Percentiles rank a stretch among this genome's conserved stretches.
Evolutionary conservation across 2,329 filamentous ascomycete genomes (phyloP).

Genomic region (Neopestalotiopsis rosae): DNA sequence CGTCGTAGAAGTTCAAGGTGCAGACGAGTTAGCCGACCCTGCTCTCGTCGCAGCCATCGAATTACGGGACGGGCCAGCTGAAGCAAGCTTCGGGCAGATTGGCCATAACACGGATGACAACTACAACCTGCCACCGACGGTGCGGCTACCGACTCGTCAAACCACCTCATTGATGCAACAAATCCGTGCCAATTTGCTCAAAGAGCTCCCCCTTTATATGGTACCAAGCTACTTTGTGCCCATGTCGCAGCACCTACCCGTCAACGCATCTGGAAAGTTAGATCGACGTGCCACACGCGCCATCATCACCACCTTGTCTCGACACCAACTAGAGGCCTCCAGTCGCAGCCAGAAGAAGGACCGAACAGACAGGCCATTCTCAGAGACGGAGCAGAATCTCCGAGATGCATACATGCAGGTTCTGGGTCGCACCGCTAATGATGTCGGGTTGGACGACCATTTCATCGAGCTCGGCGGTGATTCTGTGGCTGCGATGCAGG

Average conservation of each 20-base stretch:
- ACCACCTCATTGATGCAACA: background rate
- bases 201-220: slow-evolving; percentile 5
- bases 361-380: background rate
- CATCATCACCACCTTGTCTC: background rate
- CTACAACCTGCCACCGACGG: no score
- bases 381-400: slow-evolving; percentile 5
- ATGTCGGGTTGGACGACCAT: slow-evolving; percentile 7
- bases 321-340: background rate
- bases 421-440: background rate
- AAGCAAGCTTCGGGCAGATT: no score
- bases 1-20: slow-evolving; percentile 10
- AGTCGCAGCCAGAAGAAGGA: no score
- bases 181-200: background rate
- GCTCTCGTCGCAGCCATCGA: slow-evolving; percentile 1
- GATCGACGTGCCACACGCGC: slow-evolving; percentile 2
- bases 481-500: slow-evolving; percentile 15
- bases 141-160: no score
- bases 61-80: background rate
- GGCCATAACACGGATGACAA: no score
- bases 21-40: background rate
- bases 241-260: background rate
- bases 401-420: slow-evolving; percentile 9
- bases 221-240: slow-evolving; percentile 13
- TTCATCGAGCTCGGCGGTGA: slow-evolving; percentile 18
- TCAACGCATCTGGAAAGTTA: slow-evolving; percentile 14